Percentiles rank a stretch among this genome's conserved stretches.
These are phyloP conservation scores for Hymenoscyphus albidus DNA, from an alignment of 2,329 filamentous ascomycete species.

Conservation along the genomic window DNA sequence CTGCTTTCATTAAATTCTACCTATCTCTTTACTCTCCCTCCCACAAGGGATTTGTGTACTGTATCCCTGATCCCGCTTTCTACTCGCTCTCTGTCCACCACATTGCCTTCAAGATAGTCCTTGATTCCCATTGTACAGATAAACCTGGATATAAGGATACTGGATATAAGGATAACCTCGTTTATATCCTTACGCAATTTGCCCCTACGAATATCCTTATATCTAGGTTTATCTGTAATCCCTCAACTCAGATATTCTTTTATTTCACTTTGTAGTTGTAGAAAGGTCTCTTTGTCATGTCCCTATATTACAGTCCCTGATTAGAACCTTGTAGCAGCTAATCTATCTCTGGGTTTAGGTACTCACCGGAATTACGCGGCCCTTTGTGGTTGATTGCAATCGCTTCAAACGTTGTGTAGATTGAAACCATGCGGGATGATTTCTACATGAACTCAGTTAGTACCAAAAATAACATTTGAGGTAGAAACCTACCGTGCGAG, in stretches of 20 bases:
- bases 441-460: conserved; percentile 15
- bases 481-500: conserved; percentile 26
- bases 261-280: conserved; percentile 28
- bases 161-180: no score
- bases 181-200: no score
- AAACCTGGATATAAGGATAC: no score
- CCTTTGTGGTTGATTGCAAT: conserved; percentile 31
- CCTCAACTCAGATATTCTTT: conserved; percentile 26
- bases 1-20: no score
- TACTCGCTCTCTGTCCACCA: no score
- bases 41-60: no score
- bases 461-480: not conserved
- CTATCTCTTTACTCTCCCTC: no score
- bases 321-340: not conserved
- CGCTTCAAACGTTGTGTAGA: conserved; percentile 34
- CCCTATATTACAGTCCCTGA: conserved; percentile 11
- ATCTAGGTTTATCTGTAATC: not conserved
- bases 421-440: conserved; percentile 35
- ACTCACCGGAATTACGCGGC: conserved; percentile 22
- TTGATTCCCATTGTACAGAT: no score
- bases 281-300: conserved; percentile 30
- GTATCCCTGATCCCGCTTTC: no score
- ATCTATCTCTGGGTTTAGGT: not conserved
- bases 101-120: no score
- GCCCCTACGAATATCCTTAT: no score